Base-by-base conservation (phyloP, 331 rosid genomes). In the Arachis monticola region DNA sequence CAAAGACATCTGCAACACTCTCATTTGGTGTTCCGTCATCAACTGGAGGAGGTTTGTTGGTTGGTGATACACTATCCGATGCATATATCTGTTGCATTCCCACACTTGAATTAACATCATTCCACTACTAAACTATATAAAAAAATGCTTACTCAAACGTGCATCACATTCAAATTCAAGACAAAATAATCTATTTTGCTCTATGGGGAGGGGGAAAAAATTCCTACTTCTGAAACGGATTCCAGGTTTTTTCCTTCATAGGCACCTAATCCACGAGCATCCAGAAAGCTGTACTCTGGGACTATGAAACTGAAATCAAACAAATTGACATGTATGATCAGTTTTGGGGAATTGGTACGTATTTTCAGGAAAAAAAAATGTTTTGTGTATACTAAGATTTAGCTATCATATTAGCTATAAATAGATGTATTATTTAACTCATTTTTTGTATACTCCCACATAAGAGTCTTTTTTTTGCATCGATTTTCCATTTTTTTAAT, bases 11-110 rank as follows among this genome's bases (percentile, higher is more conserved):
- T 3, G 88, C 80, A 63, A 94, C 92, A 59, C 97, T 88, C 88
- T 94, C 99, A 59, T 94, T 94, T 0, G 99, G 97, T 60, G 99
- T 94, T 64, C 98, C 98, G 1, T 91, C 90, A 41, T 87, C 87
- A 42, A 82, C 72, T 0, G 97, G 93, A 46, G 98, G 98, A 45
- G 98, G 97, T 68, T 85, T 93, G 63, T 45, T 88, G 70, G 32
- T 84, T 1, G 87, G 69, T 67, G 98, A 94, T 60, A 91, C 64
- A 27, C 80, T 72, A 56, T 94, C 99, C 51, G 92, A 91, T 62
- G 76, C 95, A 83, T 94, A 91, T 45, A 94, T 86, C 99, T 83
- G 90, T 1, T 69, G 47, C 80, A 78, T 73, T 76, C 8, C 64
- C 12, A 3, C 50, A 1, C 48, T 74, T 17, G 75, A 31, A n/a